These are phyloP conservation scores for Solanum hybrid DNA, from an alignment of 305 asterid genomes.

Conservation along the genomic window DNA sequence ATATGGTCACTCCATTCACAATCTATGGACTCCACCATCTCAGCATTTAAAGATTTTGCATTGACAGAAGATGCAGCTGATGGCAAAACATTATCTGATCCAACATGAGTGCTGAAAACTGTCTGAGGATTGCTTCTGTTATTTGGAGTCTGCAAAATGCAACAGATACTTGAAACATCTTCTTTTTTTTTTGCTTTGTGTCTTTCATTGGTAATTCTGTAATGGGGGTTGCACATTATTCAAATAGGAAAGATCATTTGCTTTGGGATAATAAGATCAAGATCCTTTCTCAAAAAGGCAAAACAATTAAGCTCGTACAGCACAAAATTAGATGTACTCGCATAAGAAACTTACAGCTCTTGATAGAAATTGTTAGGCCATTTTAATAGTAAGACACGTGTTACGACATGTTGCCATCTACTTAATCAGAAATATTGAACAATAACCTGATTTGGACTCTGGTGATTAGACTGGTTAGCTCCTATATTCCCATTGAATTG, in stretches of 20 bases:
- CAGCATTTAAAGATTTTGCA: slow-evolving; percentile 23
- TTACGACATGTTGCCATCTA: background rate
- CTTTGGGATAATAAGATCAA: background rate
- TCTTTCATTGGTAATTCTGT: background rate
- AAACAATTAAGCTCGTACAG: background rate
- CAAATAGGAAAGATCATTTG: background rate
- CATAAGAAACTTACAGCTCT: background rate
- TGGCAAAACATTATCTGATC: slow-evolving; percentile 16
- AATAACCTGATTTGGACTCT: slow-evolving; percentile 23
- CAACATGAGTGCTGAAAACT: slow-evolving; percentile 19
- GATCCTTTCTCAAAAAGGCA: background rate
- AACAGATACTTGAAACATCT: background rate
- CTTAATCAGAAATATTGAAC: background rate
- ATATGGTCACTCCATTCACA: slow-evolving; percentile 96
- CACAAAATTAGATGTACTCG: background rate
- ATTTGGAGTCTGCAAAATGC: slow-evolving; percentile 34
- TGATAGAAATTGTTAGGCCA: background rate
- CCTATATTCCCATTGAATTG: slow-evolving; percentile 28
- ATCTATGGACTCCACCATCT: slow-evolving; percentile 33
- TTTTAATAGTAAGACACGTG: background rate
- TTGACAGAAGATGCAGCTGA: slow-evolving; percentile 23
- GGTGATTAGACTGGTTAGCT: slow-evolving; percentile 33
- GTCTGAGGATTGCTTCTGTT: slow-evolving; percentile 29
- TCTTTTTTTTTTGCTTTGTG: background rate
- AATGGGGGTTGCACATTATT: background rate